Percentiles rank a stretch among this genome's conserved stretches.
Conservation (phyloP, 306 rosid genomes). For the Erythrophleum fordii region DNA sequence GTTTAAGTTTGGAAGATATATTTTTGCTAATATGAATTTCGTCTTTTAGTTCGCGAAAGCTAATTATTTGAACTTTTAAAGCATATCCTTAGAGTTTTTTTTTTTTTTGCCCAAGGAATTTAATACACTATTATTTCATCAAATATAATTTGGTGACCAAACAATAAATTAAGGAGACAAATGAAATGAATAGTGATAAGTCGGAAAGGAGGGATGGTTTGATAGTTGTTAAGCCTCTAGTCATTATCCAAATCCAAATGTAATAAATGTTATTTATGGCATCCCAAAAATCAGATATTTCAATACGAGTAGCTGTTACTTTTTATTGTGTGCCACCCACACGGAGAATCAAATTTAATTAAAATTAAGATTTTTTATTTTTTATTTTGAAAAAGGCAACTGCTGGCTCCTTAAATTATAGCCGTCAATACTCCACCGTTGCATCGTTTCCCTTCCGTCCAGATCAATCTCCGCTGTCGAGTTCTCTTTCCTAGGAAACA, state of each 20-base stretch:
- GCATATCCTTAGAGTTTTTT: too few species aligned
- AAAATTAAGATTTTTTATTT: not conserved
- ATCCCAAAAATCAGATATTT: not conserved
- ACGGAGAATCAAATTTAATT: not conserved
- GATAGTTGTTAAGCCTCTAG: not conserved
- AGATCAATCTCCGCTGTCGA: constrained; percentile 53
- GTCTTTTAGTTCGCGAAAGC: too few species aligned
- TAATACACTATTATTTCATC: too few species aligned
- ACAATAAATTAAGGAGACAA: too few species aligned
- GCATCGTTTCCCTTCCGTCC: constrained; percentile 37
- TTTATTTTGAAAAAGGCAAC: not conserved
- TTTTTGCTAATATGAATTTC: too few species aligned
- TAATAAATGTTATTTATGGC: not conserved
- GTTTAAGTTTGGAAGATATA: too few species aligned
- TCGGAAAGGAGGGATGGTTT: too few species aligned
- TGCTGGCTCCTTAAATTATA: not conserved
- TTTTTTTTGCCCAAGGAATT: too few species aligned
- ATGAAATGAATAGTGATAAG: too few species aligned
- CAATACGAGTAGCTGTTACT: not conserved
- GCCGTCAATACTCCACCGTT: not conserved
- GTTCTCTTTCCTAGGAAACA: constrained; percentile 48
- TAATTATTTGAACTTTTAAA: too few species aligned
- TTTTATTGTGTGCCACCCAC: not conserved
- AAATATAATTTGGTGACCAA: too few species aligned
- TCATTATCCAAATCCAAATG: not conserved